Evolutionary conservation across 768 basidiomycete genomes (phyloP).

Genomic region (Mycena sanguinolenta): DNA sequence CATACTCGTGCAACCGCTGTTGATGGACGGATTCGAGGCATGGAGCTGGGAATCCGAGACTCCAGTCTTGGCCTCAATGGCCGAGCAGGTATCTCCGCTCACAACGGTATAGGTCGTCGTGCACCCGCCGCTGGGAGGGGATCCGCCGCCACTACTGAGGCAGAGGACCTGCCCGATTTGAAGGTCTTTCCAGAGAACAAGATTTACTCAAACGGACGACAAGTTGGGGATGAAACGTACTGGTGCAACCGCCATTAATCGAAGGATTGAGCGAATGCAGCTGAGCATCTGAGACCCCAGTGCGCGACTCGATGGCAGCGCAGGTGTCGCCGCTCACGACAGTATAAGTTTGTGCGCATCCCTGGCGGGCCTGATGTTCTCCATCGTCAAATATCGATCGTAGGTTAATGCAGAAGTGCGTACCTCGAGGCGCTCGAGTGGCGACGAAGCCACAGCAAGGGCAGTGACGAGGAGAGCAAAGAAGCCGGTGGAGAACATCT

Average conservation of each 20-base stretch:
- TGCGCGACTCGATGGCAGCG: too few species aligned
- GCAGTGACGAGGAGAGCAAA: conserved; percentile 21
- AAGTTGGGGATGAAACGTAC: conserved; percentile 14
- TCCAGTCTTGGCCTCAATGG: conserved; percentile 14
- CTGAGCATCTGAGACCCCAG: too few species aligned
- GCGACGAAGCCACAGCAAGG: conserved; percentile 23
- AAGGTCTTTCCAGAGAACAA: conserved; percentile 22
- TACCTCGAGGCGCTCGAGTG: conserved; percentile 13
- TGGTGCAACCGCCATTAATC: conserved; percentile 29
- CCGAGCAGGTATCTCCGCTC: conserved; percentile 28
- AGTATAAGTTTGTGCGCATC: too few species aligned
- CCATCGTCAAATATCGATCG: background rate
- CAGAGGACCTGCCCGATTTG: too few species aligned
- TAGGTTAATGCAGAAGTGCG: conserved; percentile 4
- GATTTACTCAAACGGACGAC: conserved; percentile 17
- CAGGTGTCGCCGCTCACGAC: too few species aligned
- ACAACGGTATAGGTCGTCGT: conserved; percentile 23
- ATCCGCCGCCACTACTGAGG: background rate
- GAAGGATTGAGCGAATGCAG: conserved; percentile 25
- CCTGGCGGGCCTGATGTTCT: conserved; percentile 24
- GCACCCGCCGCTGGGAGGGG: too few species aligned
- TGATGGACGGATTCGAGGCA: conserved; percentile 28
- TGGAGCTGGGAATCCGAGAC: conserved; percentile 26
- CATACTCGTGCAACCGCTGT: conserved; percentile 31
- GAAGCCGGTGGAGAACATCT: conserved; percentile 19